Evolutionary conservation across 768 basidiomycete species (phyloP).

Genomic region (Amanita fuliginea): DNA sequence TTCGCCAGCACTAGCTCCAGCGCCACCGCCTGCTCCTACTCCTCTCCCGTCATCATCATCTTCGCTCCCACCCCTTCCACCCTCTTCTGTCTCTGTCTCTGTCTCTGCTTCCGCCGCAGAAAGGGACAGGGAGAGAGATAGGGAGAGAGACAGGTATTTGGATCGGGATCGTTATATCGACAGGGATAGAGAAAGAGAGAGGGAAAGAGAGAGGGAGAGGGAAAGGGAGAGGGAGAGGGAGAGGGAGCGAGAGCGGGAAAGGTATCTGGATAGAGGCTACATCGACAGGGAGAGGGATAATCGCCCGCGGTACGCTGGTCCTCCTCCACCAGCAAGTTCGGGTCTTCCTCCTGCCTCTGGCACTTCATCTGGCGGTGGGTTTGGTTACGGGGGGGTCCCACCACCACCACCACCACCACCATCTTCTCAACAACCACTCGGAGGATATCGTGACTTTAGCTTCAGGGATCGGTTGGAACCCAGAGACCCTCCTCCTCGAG

Average conservation of each 20-base stretch:
- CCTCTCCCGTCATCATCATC: neutral
- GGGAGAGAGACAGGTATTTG: neutral
- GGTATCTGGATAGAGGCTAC: neutral
- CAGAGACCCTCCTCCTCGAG: neutral
- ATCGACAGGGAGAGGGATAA: neutral
- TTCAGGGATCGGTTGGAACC: neutral
- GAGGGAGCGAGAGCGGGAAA: neutral
- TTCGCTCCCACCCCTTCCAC: neutral
- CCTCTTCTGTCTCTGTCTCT: too few species aligned
- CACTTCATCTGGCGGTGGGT: too few species aligned
- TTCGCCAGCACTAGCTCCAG: neutral
- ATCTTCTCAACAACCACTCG: neutral
- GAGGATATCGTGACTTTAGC: neutral
- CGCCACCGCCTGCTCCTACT: too few species aligned
- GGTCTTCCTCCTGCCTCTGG: too few species aligned
- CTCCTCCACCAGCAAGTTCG: neutral
- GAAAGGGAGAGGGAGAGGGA: neutral
- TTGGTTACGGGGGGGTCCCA: too few species aligned
- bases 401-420: too few species aligned
- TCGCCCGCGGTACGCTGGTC: neutral
- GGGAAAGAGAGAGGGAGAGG: neutral
- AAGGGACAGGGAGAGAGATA: neutral
- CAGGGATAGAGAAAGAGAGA: neutral
- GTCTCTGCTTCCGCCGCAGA: neutral
- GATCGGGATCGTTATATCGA: too few species aligned